These are phyloP conservation scores for Ophiorrhiza pumila DNA, from an alignment of 257 asterid genomes.

Conservation along the genomic window DNA sequence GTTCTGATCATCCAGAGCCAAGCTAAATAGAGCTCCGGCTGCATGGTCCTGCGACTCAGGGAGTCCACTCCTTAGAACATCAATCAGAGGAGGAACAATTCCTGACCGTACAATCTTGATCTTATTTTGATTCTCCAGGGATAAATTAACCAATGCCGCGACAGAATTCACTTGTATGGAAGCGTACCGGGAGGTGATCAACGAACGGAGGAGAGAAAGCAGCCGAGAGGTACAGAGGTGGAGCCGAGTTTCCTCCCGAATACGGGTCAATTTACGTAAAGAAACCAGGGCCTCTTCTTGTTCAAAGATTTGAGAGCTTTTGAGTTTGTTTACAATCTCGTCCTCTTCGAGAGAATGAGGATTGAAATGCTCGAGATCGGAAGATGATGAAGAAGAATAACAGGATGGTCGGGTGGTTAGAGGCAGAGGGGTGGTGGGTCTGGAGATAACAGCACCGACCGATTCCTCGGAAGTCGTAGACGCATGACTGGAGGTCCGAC, in stretches of 20 bases:
- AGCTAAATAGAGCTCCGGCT: constrained; percentile 85
- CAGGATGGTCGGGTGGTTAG: constrained; percentile 49
- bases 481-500: constrained; percentile 38
- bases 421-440: constrained; percentile 39
- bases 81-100: constrained; percentile 72
- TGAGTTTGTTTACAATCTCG: constrained; percentile 42
- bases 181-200: constrained; percentile 53
- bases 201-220: constrained; percentile 46
- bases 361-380: constrained; percentile 40
- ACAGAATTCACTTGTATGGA: constrained; percentile 71
- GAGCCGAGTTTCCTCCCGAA: constrained; percentile 60
- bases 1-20: constrained; percentile 82
- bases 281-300: constrained; percentile 64
- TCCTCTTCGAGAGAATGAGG: constrained; percentile 49
- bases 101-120: constrained; percentile 90
- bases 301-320: constrained; percentile 59
- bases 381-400: constrained; percentile 58
- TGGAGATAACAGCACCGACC: constrained; percentile 29
- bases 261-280: constrained; percentile 73
- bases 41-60: constrained; percentile 88
- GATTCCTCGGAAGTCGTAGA: constrained; percentile 67
- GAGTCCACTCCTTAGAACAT: constrained; percentile 57
- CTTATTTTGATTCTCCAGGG: constrained; percentile 76
- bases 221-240: constrained; percentile 65
- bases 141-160: constrained; percentile 78